Conservation (phyloP, 2,329 filamentous ascomycete species). For the Fusarium scirpi region DNA sequence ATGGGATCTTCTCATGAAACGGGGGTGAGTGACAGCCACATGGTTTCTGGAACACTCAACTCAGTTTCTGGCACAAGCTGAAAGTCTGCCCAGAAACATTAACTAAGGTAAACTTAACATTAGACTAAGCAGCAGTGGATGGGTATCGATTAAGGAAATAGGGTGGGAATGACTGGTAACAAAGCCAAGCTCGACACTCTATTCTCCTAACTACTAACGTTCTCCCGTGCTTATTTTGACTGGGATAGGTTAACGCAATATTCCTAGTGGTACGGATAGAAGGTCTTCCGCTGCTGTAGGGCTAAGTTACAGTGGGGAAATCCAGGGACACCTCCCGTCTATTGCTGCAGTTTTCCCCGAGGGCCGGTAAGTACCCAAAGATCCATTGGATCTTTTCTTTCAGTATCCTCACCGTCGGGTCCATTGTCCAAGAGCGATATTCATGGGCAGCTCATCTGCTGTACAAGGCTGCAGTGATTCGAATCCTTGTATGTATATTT, state of each 20-base stretch:
- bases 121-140: neutral
- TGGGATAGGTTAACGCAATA: neutral
- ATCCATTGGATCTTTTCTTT: neutral
- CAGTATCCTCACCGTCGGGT: slow-evolving; percentile 1
- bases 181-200: neutral
- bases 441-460: neutral
- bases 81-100: slow-evolving; percentile 3
- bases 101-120: neutral
- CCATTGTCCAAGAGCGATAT: neutral
- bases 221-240: slow-evolving; percentile 1
- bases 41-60: slow-evolving; percentile 30
- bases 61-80: slow-evolving; percentile 11
- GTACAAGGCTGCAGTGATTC: neutral
- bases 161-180: neutral
- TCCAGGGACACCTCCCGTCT: neutral
- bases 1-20: slow-evolving; percentile 28
- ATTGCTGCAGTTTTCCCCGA: neutral
- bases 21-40: slow-evolving; percentile 17
- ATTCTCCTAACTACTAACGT: neutral
- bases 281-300: slow-evolving; percentile 3
- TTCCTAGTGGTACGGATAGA: neutral
- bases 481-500: neutral
- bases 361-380: neutral
- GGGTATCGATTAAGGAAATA: neutral
- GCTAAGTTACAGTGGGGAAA: slow-evolving; percentile 13